Base-by-base conservation (phyloP, 805 yeast genomes). In the Diddensiella santjacobensis region DNA sequence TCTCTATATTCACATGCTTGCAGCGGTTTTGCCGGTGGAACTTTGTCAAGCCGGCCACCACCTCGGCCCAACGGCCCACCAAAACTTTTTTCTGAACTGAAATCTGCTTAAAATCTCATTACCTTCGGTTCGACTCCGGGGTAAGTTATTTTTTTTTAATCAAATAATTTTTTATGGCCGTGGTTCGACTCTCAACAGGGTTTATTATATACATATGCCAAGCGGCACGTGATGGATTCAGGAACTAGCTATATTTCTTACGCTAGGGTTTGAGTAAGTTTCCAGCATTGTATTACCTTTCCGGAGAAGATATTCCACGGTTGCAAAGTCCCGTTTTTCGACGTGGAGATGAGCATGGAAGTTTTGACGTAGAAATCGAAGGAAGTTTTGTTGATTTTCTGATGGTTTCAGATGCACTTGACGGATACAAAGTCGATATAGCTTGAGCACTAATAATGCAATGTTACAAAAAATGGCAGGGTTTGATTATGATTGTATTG, bases 281-380 rank as follows among this genome's bases (percentile, higher is more conserved):
- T 88, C 95, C 43, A 76, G 71, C 58, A 84, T 72, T 60, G 82
- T 80, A 52, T 77, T 72, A 3, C 98, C 98, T 2, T 77, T 74
- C 50, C 98, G 72, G 36, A 90, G 65, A 33, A 91, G 71, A 66
- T 90, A 89, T 63, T 90, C 98, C 39, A 90, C 80, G 0, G 96
- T 84, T 39, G 83, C 74, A 63, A 90, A 90, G 55, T 87, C 95
- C 57, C 86, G 83, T 63, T 84, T 82, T 31, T 84, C 79, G 8
- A 90, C 66, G 15, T 47, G 45, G 43, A 71, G 68, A 62, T 81
- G 71, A 56, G 80, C 79, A 13, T 60, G 68, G 63, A 90, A 91
- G 61, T 87, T 91, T n/a, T 56, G 56, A 44, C 82, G 74, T 2
- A 79, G 65, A 59, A 71, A 84, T 37, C 53, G 54, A 2, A 68